Evolutionary conservation across 2,329 filamentous ascomycete genomes (phyloP), one percentile per base, ranked within the genome.

Genomic region (Trichoderma afroharzianum): DNA sequence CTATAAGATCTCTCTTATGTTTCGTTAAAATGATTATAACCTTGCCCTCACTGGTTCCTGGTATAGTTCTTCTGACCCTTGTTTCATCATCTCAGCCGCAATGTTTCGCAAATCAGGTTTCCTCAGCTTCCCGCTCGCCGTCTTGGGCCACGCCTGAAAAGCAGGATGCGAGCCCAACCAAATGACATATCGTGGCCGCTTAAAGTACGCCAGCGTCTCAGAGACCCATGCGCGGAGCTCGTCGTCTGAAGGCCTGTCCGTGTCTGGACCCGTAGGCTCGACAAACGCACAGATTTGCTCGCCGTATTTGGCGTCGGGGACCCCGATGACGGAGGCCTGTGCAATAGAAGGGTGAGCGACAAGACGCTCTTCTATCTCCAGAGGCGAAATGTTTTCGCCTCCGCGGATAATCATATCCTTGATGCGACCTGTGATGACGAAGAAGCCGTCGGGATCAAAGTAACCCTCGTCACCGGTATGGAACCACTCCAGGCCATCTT

Each of bases 321-420:
- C 80, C 0, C 93, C 94, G 0, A 95, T 92, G 1, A 95, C 92
- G 72, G 89, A 92, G 4, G 88, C 92, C 73, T 95, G 92, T 11
- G 84, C 83, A 0, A 97, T 84, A 0, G 83, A 82, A 1, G 88
- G 85, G 77, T 94, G 90, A n/a, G 87, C 87, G 68, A 94, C 88
- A 3, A 97, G 84, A 73, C 89, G 92, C 76, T 94, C 93, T 81
- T 97, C 94, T 15, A 97, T 87, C 79, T 97, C 94, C 1, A 95
- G 83, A 1, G 94, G 94, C 78, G 95, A 92, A 70, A 96, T 95
- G 78, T 97, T 97, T 80, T 97, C 94, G 5, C 94, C 94, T 9
- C 93, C 94, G 24, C 92, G 87, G 76, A 97, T 97, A 75, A 97
- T 96, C 66, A 97, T 81, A 78, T 97, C 94, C 80, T 97, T 97